Evolutionary conservation across 352 stramenopile species (phyloP), one percentile per base, ranked within the genome.

Genomic region (Pythium apleroticum): DNA sequence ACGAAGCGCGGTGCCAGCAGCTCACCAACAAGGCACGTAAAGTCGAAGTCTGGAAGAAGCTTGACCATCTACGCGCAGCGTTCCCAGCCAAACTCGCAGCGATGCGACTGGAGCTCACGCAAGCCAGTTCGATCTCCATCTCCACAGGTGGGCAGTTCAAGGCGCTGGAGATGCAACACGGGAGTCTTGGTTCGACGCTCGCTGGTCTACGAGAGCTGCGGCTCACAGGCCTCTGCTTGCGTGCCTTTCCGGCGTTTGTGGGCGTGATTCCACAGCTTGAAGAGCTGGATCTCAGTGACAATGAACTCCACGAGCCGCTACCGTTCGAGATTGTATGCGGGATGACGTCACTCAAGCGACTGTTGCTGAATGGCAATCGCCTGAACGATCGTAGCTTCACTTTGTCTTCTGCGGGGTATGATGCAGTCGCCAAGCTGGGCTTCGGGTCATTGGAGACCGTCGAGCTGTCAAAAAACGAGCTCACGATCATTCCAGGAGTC

Each of bases 301-400:
- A 84, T 43, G 66, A 71, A 5, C 27, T 84, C 17, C 3, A 28
- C 1, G 58, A 49, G 8, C 53, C 66, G 25, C 41, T 60, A 1
- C 68, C 74, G 17, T 33, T 76, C 10, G 55, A 9, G 1, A 52
- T 60, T 2, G 39, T 71, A 14, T 55, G 52, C 6, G 35, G 17
- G 1, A 63, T 71, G 57, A 66, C 66, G 31, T 43, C 43, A 9
- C 63, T 87, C 0, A 58, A 63, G 27, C 57, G 19, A 0, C 48
- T 90, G 11, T 31, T 80, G 62, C 52, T 90, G 27, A 73, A 75
- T 0, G 58, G 72, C 15, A 88, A 88, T 61, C 52, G 65, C 22
- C 56, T 86, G 22, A 62, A 25, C 59, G 70, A 65, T 46, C 48
- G 7, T 12, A 67, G n/a, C 17, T 65, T 56, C 54, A 19, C 20